Evolutionary conservation across 495 filamentous ascomycete genomes (phyloP).

Genomic region (Schizothecium vesticola): DNA sequence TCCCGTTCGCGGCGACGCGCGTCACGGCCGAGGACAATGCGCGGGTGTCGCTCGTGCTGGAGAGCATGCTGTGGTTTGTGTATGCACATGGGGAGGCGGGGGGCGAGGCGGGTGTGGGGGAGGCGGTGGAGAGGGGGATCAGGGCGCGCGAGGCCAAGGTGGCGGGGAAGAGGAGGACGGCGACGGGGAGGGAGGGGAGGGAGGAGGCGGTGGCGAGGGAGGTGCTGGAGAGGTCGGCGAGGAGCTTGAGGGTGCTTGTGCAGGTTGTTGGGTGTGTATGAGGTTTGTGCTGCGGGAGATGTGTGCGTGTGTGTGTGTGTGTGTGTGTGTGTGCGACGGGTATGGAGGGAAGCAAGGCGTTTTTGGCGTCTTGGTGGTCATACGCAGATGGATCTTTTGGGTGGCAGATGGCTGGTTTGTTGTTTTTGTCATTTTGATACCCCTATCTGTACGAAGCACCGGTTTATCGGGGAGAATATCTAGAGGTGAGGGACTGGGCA

Average conservation of each 20-base stretch:
- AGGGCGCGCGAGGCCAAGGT: constrained; percentile 48
- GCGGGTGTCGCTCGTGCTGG: constrained; percentile 71
- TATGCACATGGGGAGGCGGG: constrained; percentile 39
- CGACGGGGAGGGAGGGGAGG: constrained; percentile 29
- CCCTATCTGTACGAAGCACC: neutral
- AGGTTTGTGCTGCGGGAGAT: neutral
- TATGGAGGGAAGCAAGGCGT: neutral
- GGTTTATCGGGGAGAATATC: neutral
- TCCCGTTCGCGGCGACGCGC: constrained; percentile 66
- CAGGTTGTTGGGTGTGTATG: neutral
- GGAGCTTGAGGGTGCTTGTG: constrained; percentile 34
- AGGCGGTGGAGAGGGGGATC: constrained; percentile 60
- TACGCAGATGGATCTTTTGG: neutral
- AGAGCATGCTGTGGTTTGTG: constrained; percentile 63
- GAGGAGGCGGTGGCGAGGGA: constrained; percentile 29
- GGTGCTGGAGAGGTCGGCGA: constrained; percentile 34
- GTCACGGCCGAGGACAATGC: constrained; percentile 65
- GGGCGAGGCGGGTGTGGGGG: constrained; percentile 33
- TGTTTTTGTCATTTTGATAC: neutral
- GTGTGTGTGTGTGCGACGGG: too few relatives aligned
- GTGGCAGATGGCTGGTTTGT: neutral
- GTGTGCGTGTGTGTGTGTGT: too few relatives aligned
- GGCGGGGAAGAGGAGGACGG: constrained; percentile 28
- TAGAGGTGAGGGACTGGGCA: neutral
- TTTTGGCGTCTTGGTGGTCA: neutral